A percentile compares a stretch with the other conserved stretches of the same genome.
These are phyloP conservation scores for Tarenaya hassleriana DNA, from an alignment of 345 rosid genomes.

Conservation along the genomic window DNA sequence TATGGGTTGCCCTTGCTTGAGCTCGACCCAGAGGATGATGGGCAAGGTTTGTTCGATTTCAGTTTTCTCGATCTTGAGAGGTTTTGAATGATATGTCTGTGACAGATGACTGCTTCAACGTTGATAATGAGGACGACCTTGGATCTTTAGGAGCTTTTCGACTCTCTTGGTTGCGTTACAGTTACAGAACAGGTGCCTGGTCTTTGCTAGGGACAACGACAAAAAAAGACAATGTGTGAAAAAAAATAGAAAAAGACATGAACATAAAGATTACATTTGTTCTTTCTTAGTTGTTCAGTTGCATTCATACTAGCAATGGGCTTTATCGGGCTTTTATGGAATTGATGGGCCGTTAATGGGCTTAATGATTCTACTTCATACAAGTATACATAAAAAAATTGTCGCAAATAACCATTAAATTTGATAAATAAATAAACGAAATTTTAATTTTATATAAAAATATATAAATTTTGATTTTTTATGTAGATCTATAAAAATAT, in stretches of 20 bases:
- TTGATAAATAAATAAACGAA: no score
- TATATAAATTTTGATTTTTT: no score
- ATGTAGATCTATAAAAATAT: no score
- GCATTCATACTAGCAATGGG: no score
- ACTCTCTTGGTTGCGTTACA: no score
- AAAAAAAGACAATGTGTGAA: no score
- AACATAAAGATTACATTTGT: not conserved
- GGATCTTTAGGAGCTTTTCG: constrained; percentile 24
- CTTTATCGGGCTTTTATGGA: not conserved
- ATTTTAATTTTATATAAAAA: no score
- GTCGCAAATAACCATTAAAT: not conserved
- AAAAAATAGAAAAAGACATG: no score
- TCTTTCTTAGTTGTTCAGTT: not conserved
- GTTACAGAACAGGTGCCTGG: no score
- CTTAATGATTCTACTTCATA: not conserved
- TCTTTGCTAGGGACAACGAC: no score
- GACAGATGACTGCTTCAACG: not conserved
- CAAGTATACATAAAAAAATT: no score
- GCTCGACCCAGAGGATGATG: constrained; percentile 21
- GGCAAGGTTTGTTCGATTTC: constrained; percentile 14
- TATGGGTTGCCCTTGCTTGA: constrained; percentile 24
- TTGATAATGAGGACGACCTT: not conserved
- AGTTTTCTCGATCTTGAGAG: constrained; percentile 17
- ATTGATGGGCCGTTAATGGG: not conserved
- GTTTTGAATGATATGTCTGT: not conserved